A percentile compares a stretch with the other conserved stretches of the same genome.
These are phyloP conservation scores for Corylus americana DNA, from an alignment of 306 rosid genomes.

Conservation along the genomic window DNA sequence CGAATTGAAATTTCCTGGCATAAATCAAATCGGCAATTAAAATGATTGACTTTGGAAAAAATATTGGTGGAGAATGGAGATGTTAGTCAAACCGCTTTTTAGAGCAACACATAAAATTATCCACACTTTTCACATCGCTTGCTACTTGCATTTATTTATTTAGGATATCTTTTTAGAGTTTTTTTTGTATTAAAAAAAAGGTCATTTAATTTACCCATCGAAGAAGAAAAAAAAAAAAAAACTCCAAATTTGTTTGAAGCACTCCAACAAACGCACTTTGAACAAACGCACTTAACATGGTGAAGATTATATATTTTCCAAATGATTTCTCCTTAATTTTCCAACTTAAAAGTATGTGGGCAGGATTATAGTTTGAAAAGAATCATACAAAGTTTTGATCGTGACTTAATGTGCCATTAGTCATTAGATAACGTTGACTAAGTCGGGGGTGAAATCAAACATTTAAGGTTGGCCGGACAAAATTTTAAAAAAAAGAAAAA, in stretches of 20 bases:
- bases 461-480: neutral
- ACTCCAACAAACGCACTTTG: neutral
- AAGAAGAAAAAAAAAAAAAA: too few relatives aligned
- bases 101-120: neutral
- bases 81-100: neutral
- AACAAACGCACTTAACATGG: neutral
- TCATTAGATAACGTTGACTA: neutral
- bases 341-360: neutral
- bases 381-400: neutral
- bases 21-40: neutral
- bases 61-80: too few relatives aligned
- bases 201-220: too few relatives aligned
- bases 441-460: neutral
- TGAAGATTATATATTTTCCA: neutral
- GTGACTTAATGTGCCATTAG: neutral
- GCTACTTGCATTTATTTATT: neutral
- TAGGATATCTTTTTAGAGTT: neutral
- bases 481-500: too few relatives aligned
- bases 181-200: neutral
- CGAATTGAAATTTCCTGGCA: too few relatives aligned
- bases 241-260: too few relatives aligned
- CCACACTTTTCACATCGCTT: neutral
- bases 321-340: neutral
- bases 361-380: neutral
- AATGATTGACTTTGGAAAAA: conserved; percentile 7